Percentiles rank a stretch among this genome's conserved stretches.
Conservation (phyloP, 805 yeast genomes). For the Saccharomycopsis sp. region DNA sequence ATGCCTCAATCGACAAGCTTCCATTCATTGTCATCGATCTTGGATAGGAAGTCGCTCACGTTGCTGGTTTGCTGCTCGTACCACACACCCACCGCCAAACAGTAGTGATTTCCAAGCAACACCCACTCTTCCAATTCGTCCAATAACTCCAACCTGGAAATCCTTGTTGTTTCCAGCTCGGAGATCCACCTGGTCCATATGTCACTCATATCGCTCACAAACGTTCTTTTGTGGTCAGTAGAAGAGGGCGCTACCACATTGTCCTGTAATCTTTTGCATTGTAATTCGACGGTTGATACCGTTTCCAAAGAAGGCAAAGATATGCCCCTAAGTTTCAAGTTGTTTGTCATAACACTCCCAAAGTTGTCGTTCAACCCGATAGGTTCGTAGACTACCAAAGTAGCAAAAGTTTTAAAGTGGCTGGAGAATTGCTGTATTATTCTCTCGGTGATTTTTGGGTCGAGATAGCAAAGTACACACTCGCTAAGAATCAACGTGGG, state of each 20-base stretch:
- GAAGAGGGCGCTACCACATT: neutral
- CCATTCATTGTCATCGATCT: too few species aligned
- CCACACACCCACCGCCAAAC: slow-evolving; percentile 31
- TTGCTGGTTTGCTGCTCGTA: too few species aligned
- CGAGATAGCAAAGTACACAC: slow-evolving; percentile 66
- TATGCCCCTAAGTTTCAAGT: slow-evolving; percentile 53
- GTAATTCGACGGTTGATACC: slow-evolving; percentile 39
- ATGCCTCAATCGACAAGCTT: too few species aligned
- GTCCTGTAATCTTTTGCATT: slow-evolving; percentile 22
- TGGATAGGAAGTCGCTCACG: too few species aligned
- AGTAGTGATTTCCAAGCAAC: slow-evolving; percentile 54
- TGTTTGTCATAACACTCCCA: slow-evolving; percentile 59
- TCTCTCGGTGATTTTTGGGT: slow-evolving; percentile 37
- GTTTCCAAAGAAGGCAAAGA: slow-evolving; percentile 46
- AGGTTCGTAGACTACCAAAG: slow-evolving; percentile 58
- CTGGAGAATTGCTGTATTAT: slow-evolving; percentile 30
- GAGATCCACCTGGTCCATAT: slow-evolving; percentile 26
- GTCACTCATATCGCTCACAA: slow-evolving; percentile 20
- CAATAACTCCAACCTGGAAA: slow-evolving; percentile 50
- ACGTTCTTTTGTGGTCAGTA: slow-evolving; percentile 26
- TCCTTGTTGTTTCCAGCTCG: slow-evolving; percentile 32
- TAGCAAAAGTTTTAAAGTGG: slow-evolving; percentile 31
- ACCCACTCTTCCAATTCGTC: slow-evolving; percentile 71
- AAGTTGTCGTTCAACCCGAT: slow-evolving; percentile 51
- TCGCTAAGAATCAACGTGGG: slow-evolving; percentile 65